Percentiles rank a stretch among this genome's conserved stretches.
Conservation (phyloP, 2,329 filamentous ascomycete genomes). For the Colletotrichum cereale region DNA sequence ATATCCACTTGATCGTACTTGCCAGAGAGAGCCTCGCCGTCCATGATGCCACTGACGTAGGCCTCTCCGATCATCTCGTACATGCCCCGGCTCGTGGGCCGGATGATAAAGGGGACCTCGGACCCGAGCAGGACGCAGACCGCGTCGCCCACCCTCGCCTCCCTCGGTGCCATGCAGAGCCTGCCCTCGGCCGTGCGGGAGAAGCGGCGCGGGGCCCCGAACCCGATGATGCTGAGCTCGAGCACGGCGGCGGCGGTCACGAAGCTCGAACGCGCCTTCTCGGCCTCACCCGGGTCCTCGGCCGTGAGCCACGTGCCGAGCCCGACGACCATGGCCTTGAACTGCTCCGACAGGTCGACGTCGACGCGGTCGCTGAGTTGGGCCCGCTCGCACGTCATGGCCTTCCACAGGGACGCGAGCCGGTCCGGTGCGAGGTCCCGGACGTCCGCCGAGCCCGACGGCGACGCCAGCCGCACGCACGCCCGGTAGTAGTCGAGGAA, state of each 20-base stretch:
- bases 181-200: neutral
- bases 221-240: conserved; percentile 11
- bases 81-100: conserved; percentile 1
- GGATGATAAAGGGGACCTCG: conserved; percentile 27
- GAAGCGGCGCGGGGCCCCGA: neutral
- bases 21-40: conserved; percentile 18
- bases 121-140: conserved; percentile 15
- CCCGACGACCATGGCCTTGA: conserved; percentile 2
- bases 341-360: conserved; percentile 9
- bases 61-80: conserved; percentile 27
- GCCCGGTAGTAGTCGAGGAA: conserved; percentile 7
- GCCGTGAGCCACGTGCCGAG: conserved; percentile 8
- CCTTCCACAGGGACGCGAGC: neutral
- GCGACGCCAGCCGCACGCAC: conserved; percentile 11
- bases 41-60: conserved; percentile 27
- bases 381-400: conserved; percentile 23
- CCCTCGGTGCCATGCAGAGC: conserved; percentile 10
- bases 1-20: conserved; percentile 1
- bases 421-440: conserved; percentile 7
- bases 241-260: neutral
- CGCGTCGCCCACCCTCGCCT: neutral
- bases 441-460: conserved; percentile 4
- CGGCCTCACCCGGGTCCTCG: conserved; percentile 4
- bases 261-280: neutral
- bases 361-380: conserved; percentile 28